Evolutionary conservation across 75 land plant genomes (phyloP), one percentile per base, ranked within the genome.

Genomic region (Adiantum capillusveneris): DNA sequence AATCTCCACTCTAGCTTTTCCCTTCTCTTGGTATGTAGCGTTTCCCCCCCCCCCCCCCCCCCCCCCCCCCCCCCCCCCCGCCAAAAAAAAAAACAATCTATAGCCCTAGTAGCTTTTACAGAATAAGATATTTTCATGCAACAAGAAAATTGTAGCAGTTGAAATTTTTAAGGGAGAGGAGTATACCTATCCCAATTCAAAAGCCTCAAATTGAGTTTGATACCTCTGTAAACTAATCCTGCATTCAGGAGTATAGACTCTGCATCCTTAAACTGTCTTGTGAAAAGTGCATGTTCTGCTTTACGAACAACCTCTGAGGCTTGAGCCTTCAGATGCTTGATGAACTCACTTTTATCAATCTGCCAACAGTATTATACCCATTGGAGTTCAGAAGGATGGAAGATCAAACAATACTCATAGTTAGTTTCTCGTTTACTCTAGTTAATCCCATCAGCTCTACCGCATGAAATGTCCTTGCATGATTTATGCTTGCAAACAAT

Each of bases 151-250:
- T n/a, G n/a, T n/a, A n/a, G n/a, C n/a, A n/a, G n/a, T n/a, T n/a
- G n/a, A n/a, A n/a, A n/a, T n/a, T n/a, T n/a, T n/a, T n/a, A n/a
- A n/a, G n/a, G n/a, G n/a, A n/a, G n/a, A n/a, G n/a, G n/a, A 60
- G 16, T 22, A 9, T 28, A 71, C 74, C 74, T 71, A 61, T 71
- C 74, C 74, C 74, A 71, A 39, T 71, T 71, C 18, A 71, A 71
- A 25, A 71, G 54, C 12, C 63, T 69, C 20, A 65, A 48, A 27
- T 71, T 71, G 36, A 71, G 39, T 24, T 59, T 39, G 42, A 71
- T 65, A 12, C 69, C 74, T 14, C 74, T 59, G 27, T 65, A 71
- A 19, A 52, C 58, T 24, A 71, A 61, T 48, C 74, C 74, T 19
- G 74, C 74, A 48, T 71, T 69, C 19, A 71, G 44, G 16, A 71